Base-by-base conservation (phyloP, 2,329 filamentous ascomycete genomes). In the Lachnum nothofagi region DNA sequence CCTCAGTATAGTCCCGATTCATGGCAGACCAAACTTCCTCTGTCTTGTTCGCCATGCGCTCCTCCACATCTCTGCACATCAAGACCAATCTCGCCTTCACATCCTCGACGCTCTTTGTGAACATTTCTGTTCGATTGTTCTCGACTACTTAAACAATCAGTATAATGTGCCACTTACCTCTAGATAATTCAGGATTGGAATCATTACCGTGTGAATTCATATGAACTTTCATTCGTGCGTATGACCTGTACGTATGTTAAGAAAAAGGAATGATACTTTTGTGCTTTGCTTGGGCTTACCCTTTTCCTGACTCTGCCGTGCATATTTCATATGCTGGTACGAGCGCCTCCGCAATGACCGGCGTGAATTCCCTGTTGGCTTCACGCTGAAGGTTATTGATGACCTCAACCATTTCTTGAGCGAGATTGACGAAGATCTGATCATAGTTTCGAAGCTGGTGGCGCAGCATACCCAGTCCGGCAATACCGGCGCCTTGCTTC, bases 341-440 rank as follows among this genome's bases (percentile, higher is more conserved):
- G 73, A 83, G 79, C 25, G 62, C 63, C 1, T 55, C 37, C 3
- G 65, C 60, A 45, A 83, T 72, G 2, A 67, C 66, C 0, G 76
- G 77, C 0, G 68, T 70, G 48, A 82, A 80, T 27, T 74, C 66
- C 3, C 79, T 73, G 56, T 73, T 82, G 14, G 74, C 72, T 3
- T 78, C 72, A 23, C 74, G 70, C 56, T 81, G 77, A 3, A 66
- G 52, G 4, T 68, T 64, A 0, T 66, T 74, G 54, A 80, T 70
- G 2, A 55, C 54, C 1, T 57, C 56, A 1, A 65, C 53, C 34
- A 74, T 62, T 3, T 52, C 51, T 0, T 45, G 51, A 2, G 65
- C 64, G 0, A 75, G 48, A 5, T 68, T 63, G 1, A 62, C 59
- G 29, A 80, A 68, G 4, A 68, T 63, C 2, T 63, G 63, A 24